A percentile compares a stretch with the other conserved stretches of the same genome.
Evolutionary conservation across 805 yeast species (phyloP).

Genomic region (Lachancea sp.): DNA sequence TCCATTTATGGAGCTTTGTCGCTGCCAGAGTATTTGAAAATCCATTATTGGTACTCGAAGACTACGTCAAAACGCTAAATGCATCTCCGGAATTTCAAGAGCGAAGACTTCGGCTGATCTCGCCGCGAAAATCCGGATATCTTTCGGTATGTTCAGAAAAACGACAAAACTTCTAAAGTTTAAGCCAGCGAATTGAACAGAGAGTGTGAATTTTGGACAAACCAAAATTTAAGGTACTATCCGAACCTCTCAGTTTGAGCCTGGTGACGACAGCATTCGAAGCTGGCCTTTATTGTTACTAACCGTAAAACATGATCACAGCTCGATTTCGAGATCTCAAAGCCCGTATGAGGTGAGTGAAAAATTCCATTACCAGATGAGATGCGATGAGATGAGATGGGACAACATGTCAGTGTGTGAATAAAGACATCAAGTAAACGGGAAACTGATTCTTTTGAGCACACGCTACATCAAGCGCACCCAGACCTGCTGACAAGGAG

Average conservation of each 20-base stretch:
- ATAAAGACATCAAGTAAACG: neutral
- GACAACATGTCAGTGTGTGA: neutral
- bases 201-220: no score
- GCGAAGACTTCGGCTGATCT: slow-evolving; percentile 36
- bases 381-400: slow-evolving; percentile 1
- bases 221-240: no score
- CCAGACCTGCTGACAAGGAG: neutral
- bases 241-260: no score
- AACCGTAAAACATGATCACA: slow-evolving; percentile 1
- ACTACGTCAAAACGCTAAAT: slow-evolving; percentile 34
- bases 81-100: slow-evolving; percentile 12
- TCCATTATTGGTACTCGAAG: slow-evolving; percentile 38
- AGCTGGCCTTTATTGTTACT: slow-evolving; percentile 4
- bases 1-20: slow-evolving; percentile 37
- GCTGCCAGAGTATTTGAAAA: slow-evolving; percentile 17
- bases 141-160: slow-evolving; percentile 37
- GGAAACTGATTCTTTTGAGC: no score
- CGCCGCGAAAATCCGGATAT: slow-evolving; percentile 49
- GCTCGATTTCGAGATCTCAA: slow-evolving; percentile 18
- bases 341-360: slow-evolving; percentile 9
- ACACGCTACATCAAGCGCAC: no score
- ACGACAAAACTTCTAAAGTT: no score
- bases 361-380: neutral
- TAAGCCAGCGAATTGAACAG: no score
- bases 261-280: no score